A percentile compares a stretch with the other conserved stretches of the same genome.
Conservation (phyloP, 2,329 filamentous ascomycete genomes). For the Conoideocrella luteorostrata region DNA sequence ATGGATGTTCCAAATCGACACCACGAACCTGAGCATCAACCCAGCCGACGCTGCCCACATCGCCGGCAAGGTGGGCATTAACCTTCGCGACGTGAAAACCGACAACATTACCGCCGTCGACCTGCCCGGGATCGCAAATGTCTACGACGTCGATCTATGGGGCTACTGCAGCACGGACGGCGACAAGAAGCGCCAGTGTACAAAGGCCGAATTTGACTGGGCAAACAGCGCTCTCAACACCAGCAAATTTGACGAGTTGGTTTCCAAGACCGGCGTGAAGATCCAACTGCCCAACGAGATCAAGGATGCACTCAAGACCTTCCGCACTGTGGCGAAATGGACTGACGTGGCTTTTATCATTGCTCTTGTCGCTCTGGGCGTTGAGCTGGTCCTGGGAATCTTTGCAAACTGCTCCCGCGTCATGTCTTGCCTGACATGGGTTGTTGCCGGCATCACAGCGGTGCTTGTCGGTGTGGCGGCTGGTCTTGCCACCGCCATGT, state of each 20-base stretch:
- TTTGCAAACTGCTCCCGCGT: constrained; percentile 77
- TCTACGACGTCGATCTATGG: constrained; percentile 80
- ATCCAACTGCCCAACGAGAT: constrained; percentile 63
- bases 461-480: constrained; percentile 55
- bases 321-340: constrained; percentile 70
- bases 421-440: constrained; percentile 75
- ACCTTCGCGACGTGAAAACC: constrained; percentile 17
- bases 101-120: constrained; percentile 50
- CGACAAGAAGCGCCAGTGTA: constrained; percentile 57
- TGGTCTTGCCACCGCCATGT: constrained; percentile 67
- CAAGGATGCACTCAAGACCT: constrained; percentile 61
- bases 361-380: constrained; percentile 60
- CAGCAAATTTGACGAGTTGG: constrained; percentile 46
- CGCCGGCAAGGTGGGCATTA: constrained; percentile 21
- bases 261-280: constrained; percentile 41
- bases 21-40: constrained; percentile 46
- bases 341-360: constrained; percentile 77
- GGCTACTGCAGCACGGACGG: constrained; percentile 69
- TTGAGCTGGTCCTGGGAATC: constrained; percentile 71
- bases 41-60: constrained; percentile 29
- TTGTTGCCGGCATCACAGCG: constrained; percentile 61
- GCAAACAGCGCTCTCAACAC: constrained; percentile 66
- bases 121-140: constrained; percentile 61
- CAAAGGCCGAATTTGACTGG: constrained; percentile 66
- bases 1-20: constrained; percentile 55